These are phyloP conservation scores for Clonostachys byssicola DNA, from an alignment of 2,329 filamentous ascomycete genomes.

Conservation along the genomic window DNA sequence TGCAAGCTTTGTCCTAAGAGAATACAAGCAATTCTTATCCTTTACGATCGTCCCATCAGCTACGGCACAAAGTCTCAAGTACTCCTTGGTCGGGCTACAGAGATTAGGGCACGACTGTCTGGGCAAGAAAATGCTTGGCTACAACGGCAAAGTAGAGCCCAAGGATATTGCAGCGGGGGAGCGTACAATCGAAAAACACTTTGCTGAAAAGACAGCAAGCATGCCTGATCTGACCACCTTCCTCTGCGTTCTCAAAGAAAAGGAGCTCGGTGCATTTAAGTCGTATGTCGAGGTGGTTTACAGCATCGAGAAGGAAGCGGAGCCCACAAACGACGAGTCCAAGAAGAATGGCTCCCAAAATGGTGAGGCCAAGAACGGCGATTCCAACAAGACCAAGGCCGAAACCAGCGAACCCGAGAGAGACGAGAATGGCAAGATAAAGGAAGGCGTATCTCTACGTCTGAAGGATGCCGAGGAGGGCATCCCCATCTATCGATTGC, in stretches of 20 bases:
- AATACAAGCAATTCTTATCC: not conserved
- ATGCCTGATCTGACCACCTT: slow-evolving; percentile 14
- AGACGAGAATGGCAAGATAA: too few relatives aligned
- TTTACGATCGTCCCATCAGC: slow-evolving; percentile 10
- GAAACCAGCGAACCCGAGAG: too few relatives aligned
- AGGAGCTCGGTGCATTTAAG: not conserved
- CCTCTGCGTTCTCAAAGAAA: slow-evolving; percentile 7
- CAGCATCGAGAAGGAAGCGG: too few relatives aligned
- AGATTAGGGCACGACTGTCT: slow-evolving; percentile 7
- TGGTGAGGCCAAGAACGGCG: too few relatives aligned
- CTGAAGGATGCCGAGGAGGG: too few relatives aligned
- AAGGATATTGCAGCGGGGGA: slow-evolving; percentile 8
- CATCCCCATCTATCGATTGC: too few relatives aligned
- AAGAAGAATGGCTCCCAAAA: too few relatives aligned
- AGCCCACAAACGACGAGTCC: too few relatives aligned
- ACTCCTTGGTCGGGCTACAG: slow-evolving; percentile 8
- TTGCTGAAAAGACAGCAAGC: slow-evolving; percentile 6
- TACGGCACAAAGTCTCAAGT: slow-evolving; percentile 13
- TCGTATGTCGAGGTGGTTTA: not conserved
- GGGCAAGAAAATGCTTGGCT: slow-evolving; percentile 11
- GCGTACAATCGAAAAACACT: slow-evolving; percentile 9
- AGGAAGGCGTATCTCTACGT: too few relatives aligned
- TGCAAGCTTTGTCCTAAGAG: not conserved
- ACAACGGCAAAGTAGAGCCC: slow-evolving; percentile 14
- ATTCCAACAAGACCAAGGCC: too few relatives aligned